Percentiles rank a stretch among this genome's conserved stretches.
Conservation (phyloP, 495 filamentous ascomycete genomes). For the Lasiosphaeria ovina region DNA sequence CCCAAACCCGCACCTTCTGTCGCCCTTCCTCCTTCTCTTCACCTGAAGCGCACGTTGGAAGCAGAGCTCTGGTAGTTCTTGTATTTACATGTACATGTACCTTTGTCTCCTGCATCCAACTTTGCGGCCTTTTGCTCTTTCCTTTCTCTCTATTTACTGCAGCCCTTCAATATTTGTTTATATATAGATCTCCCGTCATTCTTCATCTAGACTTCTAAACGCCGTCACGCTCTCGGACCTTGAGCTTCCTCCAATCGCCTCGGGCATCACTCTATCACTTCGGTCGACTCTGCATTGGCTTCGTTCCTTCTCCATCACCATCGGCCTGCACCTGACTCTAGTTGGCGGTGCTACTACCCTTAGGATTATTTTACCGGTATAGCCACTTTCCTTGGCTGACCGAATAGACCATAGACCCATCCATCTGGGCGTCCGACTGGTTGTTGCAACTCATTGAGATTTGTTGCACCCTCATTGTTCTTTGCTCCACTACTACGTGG, state of each 20-base stretch:
- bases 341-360: too few relatives aligned
- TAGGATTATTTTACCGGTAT: too few relatives aligned
- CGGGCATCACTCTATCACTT: neutral
- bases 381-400: neutral
- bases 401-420: neutral
- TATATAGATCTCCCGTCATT: neutral
- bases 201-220: constrained; percentile 2
- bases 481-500: neutral
- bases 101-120: constrained; percentile 22
- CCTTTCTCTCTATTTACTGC: constrained; percentile 12
- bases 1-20: constrained; percentile 12
- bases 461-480: neutral
- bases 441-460: neutral
- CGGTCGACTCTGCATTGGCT: neutral
- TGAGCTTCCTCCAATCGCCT: constrained; percentile 4
- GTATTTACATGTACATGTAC: constrained; percentile 20
- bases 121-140: constrained; percentile 8
- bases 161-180: constrained; percentile 2
- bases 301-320: neutral
- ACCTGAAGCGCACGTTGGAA: constrained; percentile 32
- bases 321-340: neutral
- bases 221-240: constrained; percentile 1
- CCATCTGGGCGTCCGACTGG: neutral
- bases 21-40: constrained; percentile 20
- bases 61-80: constrained; percentile 56